Percentiles rank a stretch among this genome's conserved stretches.
Evolutionary conservation across 768 basidiomycete genomes (phyloP).

Genomic region (Cyclocybe aegerita): DNA sequence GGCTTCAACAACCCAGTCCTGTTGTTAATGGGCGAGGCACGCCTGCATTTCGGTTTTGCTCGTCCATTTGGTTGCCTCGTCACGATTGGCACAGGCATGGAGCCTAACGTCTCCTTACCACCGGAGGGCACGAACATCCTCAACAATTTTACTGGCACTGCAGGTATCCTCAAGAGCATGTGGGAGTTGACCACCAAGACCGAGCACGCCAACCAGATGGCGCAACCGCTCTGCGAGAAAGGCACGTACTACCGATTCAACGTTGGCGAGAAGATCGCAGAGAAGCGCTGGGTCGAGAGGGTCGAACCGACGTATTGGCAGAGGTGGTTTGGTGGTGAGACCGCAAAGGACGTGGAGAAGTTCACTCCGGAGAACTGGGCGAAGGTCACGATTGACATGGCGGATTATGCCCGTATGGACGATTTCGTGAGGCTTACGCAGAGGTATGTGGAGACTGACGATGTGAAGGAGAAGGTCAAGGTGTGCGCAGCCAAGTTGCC

Average conservation of each 20-base stretch:
- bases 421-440: slow-evolving; percentile 14
- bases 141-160: slow-evolving; percentile 8
- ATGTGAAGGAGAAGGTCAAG: not conserved
- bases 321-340: slow-evolving; percentile 9
- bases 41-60: slow-evolving; percentile 20
- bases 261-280: slow-evolving; percentile 18
- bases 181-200: slow-evolving; percentile 15
- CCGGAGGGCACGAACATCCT: slow-evolving; percentile 8
- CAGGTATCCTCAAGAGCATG: slow-evolving; percentile 11
- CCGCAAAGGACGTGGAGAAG: slow-evolving; percentile 10
- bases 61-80: slow-evolving; percentile 20
- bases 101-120: slow-evolving; percentile 17
- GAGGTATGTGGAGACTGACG: slow-evolving; percentile 14
- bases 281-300: slow-evolving; percentile 20
- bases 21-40: slow-evolving; percentile 25
- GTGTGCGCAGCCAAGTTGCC: slow-evolving; percentile 1
- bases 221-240: slow-evolving; percentile 10
- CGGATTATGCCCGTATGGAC: slow-evolving; percentile 17
- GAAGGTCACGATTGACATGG: slow-evolving; percentile 16
- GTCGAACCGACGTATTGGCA: slow-evolving; percentile 15
- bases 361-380: slow-evolving; percentile 22
- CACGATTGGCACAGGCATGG: slow-evolving; percentile 25
- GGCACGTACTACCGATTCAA: slow-evolving; percentile 24
- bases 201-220: slow-evolving; percentile 18
- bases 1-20: slow-evolving; percentile 31